Evolutionary conservation across 1,284 basidiomycete genomes (phyloP).

Genomic region (Sporisorium sorghi): DNA sequence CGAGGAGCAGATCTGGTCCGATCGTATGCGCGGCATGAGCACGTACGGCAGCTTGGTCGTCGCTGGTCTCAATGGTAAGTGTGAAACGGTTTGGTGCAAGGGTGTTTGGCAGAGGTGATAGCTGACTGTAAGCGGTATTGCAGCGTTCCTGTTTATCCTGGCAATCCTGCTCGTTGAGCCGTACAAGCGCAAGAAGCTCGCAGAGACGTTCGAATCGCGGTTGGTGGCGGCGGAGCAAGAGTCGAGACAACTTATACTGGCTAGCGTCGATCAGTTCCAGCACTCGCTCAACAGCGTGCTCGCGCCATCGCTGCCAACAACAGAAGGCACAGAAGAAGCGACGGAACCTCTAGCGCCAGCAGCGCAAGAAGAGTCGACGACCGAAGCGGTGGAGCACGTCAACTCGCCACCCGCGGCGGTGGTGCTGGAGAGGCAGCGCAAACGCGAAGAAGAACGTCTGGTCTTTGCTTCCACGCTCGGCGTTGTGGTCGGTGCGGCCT

Average conservation of each 20-base stretch:
- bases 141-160: constrained; percentile 58
- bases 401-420: not conserved
- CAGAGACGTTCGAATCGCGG: constrained; percentile 63
- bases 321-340: not conserved
- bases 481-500: constrained; percentile 38
- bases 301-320: not conserved
- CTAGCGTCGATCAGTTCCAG: constrained; percentile 46
- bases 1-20: constrained; percentile 67
- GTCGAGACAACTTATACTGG: constrained; percentile 37
- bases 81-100: constrained; percentile 2
- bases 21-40: constrained; percentile 57
- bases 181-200: constrained; percentile 66
- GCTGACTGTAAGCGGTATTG: constrained; percentile 4
- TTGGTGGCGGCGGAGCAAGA: constrained; percentile 57
- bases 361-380: not conserved
- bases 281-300: constrained; percentile 17
- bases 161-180: constrained; percentile 67
- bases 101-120: not conserved
- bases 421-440: not conserved
- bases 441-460: constrained; percentile 28
- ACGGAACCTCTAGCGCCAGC: not conserved
- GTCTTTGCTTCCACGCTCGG: constrained; percentile 46
- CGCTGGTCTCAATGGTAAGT: constrained; percentile 56
- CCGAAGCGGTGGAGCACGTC: not conserved
- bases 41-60: constrained; percentile 62